Percentiles rank a stretch among this genome's conserved stretches.
These are phyloP conservation scores for Limonomyces culmigenus DNA, from an alignment of 1,284 basidiomycete species.

Conservation along the genomic window DNA sequence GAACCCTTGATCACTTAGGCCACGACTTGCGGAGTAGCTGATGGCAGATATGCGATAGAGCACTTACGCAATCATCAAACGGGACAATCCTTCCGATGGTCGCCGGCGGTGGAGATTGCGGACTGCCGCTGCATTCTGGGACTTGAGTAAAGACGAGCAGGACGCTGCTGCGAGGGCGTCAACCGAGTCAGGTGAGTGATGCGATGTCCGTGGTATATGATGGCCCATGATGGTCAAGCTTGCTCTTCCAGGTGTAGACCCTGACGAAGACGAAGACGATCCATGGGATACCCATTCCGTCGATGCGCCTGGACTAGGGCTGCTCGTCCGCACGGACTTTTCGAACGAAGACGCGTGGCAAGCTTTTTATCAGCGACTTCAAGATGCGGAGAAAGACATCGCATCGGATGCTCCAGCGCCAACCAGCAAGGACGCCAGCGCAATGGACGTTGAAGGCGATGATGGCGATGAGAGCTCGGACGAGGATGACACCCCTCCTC, in stretches of 20 bases:
- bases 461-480: constrained; percentile 5
- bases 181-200: too few species aligned
- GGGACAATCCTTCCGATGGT: too few species aligned
- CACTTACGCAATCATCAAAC: too few species aligned
- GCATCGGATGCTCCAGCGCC: constrained; percentile 6
- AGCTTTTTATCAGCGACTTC: constrained; percentile 29
- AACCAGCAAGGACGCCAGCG: constrained; percentile 6
- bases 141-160: too few species aligned
- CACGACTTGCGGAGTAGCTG: too few species aligned
- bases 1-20: too few species aligned
- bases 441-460: constrained; percentile 16
- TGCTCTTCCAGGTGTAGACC: background rate
- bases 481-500: constrained; percentile 9
- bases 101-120: too few species aligned
- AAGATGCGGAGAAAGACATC: constrained; percentile 33
- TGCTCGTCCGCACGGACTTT: constrained; percentile 54
- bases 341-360: constrained; percentile 47
- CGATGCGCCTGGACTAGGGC: constrained; percentile 23
- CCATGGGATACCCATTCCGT: constrained; percentile 19
- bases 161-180: too few species aligned
- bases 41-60: too few species aligned
- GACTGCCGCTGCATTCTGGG: too few species aligned
- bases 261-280: constrained; percentile 23
- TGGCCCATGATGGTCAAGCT: too few species aligned
- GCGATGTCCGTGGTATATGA: too few species aligned